Evolutionary conservation across 2,329 filamentous ascomycete species (phyloP), one percentile per base, ranked within the genome.

Genomic region (Lachnellula cervina): DNA sequence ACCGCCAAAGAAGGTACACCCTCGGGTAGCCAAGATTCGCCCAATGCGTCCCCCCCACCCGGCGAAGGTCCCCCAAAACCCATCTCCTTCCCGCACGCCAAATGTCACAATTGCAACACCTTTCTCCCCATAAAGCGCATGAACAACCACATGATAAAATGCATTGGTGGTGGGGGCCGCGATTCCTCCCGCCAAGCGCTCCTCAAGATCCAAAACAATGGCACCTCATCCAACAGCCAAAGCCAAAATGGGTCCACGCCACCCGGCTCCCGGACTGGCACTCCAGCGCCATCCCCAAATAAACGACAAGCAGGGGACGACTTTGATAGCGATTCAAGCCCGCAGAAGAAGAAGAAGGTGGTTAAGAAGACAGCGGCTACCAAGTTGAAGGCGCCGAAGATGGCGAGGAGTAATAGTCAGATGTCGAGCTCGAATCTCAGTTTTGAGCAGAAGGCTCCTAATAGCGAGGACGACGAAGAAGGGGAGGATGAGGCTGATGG

Each of bases 91-190:
- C 83, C 83, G 17, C 84, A 82, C 21, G 82, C 82, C 45, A 86
- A 83, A 23, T 87, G 83, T 69, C 83, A 80, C 73, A 84, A 85
- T 66, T 87, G 83, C 75, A 84, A 84, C 67, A 77, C 81, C 25
- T 85, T 82, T 68, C 82, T 86, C 51, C 76, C 84, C 55, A 82
- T 86, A 51, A 84, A 82, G 53, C 77, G 83, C 42, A 73, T 87
- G 59, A 86, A 85, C 69, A 85, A 85, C 59, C 83, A 87, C 70
- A 86, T 87, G 82, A 81, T 81, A 35, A 84, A 81, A 17, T 86
- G 83, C 67, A 86, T 86, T 58, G 83, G 82, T 44, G 86, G 84
- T 67, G 84, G 81, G 62, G 82, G 83, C 23, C 77, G 83, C 35
- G 84, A 81, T 61, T 82, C 83, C 14, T 84, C 82, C 59, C 75